Evolutionary conservation across 192 early-diverging fungal genomes (phyloP).

Genomic region (Rhizophagus clarus): DNA sequence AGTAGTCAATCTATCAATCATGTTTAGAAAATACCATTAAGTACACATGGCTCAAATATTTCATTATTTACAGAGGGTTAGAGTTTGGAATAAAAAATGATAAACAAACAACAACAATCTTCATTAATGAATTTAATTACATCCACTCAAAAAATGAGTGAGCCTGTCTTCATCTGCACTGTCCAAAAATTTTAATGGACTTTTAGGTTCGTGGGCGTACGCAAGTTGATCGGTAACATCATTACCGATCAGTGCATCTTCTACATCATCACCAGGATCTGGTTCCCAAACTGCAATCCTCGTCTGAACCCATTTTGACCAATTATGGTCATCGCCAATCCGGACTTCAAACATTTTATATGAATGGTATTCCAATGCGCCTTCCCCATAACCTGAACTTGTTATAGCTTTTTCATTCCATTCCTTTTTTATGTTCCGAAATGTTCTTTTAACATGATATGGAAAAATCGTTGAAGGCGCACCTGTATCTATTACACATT

Average conservation of each 20-base stretch:
- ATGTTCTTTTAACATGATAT: conserved; percentile 16
- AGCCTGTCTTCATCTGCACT: neutral
- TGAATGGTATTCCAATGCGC: neutral
- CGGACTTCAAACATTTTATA: conserved; percentile 13
- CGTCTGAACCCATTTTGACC: conserved; percentile 20
- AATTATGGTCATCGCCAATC: neutral
- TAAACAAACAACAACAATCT: no score
- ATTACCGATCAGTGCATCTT: conserved; percentile 29
- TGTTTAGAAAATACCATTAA: no score
- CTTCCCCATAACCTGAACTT: neutral
- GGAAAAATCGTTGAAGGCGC: conserved; percentile 15
- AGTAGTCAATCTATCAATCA: no score
- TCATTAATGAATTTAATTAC: neutral
- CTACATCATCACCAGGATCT: neutral
- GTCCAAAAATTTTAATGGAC: conserved; percentile 10
- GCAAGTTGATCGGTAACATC: conserved; percentile 28
- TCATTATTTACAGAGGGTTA: no score
- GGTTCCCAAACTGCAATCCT: conserved; percentile 24
- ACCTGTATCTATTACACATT: conserved; percentile 26
- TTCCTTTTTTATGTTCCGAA: neutral
- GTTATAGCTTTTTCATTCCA: neutral
- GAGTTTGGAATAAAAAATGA: no score
- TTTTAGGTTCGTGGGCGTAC: neutral
- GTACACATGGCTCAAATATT: no score
- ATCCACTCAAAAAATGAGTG: neutral